Evolutionary conservation across 805 yeast species (phyloP), one percentile per base, ranked within the genome.

Genomic region (Candida coquimbonensis): DNA sequence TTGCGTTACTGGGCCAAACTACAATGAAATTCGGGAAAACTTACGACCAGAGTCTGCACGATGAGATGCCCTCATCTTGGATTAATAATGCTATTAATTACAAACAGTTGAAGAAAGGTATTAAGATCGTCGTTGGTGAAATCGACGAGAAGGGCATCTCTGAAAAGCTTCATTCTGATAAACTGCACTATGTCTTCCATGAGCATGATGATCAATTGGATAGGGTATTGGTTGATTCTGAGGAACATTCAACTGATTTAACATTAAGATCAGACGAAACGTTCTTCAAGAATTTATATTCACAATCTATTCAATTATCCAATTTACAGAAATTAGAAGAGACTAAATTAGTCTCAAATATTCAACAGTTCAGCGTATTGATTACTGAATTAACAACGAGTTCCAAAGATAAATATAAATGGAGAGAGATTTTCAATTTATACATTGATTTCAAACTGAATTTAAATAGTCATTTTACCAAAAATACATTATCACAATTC

Each of bases 1-100:
- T 21, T 21, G 4, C 7, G 7, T 21, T 21, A 21, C 7, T 21
- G 24, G 24, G 24, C 24, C 24, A 21, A 21, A 21, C 7, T 21
- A 21, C 21, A n/a, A 85, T 85, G 91, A 85, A 84, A 71, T 84
- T 85, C 59, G 90, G 87, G 5, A 85, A 84, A 59, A 73, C 76
- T 7, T 75, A 81, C 46, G 83, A 84, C 56, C 78, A 81, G 53
- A 74, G 80, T 3, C 69, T 85, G 24, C 68, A 68, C 34, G 81
- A 75, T 45, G 83, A 80, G 41, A 68, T 83, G 14, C 91, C 91
- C 7, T 69, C 67, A 26, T 82, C 78, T 21, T 84, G 93, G 93
- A 65, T 75, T 0, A 73, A 69, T 27, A 74, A 77, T 7, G 86
- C 89, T 13, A 83, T 84, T 39, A 86, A 83, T 52, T 84, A 84